These are phyloP conservation scores for Raphanus hybrid DNA, from an alignment of 441 rosid species.

Conservation along the genomic window DNA sequence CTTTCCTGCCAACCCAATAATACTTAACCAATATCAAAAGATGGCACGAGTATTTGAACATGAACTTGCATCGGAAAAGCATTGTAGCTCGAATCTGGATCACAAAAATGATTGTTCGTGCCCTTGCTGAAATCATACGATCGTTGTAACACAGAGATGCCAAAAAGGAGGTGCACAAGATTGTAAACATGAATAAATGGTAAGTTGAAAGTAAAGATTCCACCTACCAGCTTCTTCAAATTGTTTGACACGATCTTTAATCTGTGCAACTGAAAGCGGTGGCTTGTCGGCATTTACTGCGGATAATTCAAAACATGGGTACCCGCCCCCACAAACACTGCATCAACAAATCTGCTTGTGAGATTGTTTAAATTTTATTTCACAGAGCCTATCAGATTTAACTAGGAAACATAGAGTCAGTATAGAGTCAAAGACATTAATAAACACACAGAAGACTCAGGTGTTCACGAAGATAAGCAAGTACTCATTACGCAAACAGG, in stretches of 20 bases:
- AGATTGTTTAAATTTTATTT: constrained; percentile 23
- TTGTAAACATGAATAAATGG: constrained; percentile 6
- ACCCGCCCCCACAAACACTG: constrained; percentile 70
- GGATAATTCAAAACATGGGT: constrained; percentile 90
- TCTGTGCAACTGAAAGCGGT: constrained; percentile 67
- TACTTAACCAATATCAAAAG: constrained; percentile 21
- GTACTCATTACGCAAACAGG: background rate
- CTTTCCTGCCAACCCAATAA: constrained; percentile 61
- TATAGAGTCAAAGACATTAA: constrained; percentile 7
- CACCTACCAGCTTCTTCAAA: constrained; percentile 78
- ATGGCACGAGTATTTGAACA: background rate
- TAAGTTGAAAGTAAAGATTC: constrained; percentile 6
- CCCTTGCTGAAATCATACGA: constrained; percentile 9
- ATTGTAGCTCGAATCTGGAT: constrained; percentile 19
- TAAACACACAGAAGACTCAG: background rate
- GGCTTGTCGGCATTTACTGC: constrained; percentile 96
- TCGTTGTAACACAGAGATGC: constrained; percentile 16
- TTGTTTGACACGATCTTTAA: constrained; percentile 79
- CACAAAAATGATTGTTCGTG: background rate
- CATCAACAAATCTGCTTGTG: constrained; percentile 35
- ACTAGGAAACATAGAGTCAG: constrained; percentile 16
- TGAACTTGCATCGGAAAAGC: constrained; percentile 21
- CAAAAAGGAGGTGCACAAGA: background rate
- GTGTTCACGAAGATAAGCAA: background rate
- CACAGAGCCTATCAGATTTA: constrained; percentile 18